Base-by-base conservation (phyloP, 2,329 filamentous ascomycete genomes). In the Sclerotinia nivalis region DNA sequence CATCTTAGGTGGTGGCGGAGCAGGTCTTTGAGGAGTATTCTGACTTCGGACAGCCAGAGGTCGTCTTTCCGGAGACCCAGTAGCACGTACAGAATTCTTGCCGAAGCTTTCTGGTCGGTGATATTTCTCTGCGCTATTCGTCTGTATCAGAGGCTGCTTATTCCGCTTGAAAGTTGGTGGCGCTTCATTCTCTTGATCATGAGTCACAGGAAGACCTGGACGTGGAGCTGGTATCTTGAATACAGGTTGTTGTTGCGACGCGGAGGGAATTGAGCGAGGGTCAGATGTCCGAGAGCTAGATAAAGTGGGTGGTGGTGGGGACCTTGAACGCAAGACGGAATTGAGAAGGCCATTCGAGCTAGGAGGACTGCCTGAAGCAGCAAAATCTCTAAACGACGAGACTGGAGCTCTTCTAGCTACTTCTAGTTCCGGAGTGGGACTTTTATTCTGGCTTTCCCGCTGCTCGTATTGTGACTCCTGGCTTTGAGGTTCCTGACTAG, bases 1-100 rank as follows among this genome's bases (percentile, higher is more conserved):
- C 95, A 98, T 98, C 80, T 97, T 98, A 0, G 96, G 95, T 10
- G 93, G 93, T 3, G 95, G 95, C 34, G 78, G 91, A 1, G 93
- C 93, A 31, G 91, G 86, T 74, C 93, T 85, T 76, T 88, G 91
- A 15, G 93, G 93, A 5, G 93, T 97, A 74, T 89, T 90, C 69
- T 85, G 84, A 73, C 81, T 86, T 69, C 88, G 82, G 1, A 82
- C 77, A 15, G 84, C 81, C 40, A 90, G 78, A 2, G 85, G 85
- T 69, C 85, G 87, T 72, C 88, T 81, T 56, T 88, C 87, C 0
- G 87, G 86, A 2, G 87, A 87, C 3, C 76, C 77, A 49, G 82
- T 77, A 73, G 79, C 72, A 49, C 73, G 80, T 55, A 78, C 62
- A 43, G 76, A 73, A 64, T 78, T 80, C 64, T 83, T 75, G 59